phyloP scores from a whole-genome alignment of 441 rosid species.

The Erodium texanum region DNA sequence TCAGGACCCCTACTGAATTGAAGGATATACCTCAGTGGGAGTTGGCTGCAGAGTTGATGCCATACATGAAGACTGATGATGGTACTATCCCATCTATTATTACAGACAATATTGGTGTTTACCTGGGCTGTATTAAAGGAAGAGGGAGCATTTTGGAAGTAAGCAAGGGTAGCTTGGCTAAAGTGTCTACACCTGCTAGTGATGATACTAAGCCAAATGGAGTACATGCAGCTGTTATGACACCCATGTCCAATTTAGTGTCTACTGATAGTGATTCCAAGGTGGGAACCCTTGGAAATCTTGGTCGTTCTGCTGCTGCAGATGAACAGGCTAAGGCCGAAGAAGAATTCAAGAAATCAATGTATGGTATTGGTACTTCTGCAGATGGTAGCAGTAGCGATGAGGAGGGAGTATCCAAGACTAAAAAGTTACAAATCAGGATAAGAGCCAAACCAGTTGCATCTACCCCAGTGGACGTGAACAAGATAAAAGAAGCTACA shows the following conservation, averaged over 20 bases:
- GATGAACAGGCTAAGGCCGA: conserved; percentile 95
- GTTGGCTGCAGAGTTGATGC: conserved; percentile 93
- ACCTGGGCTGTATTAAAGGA: conserved; percentile 85
- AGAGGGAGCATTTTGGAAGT: conserved; percentile 88
- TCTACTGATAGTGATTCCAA: conserved; percentile 38
- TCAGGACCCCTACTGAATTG: conserved; percentile 71
- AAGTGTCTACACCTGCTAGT: conserved; percentile 38
- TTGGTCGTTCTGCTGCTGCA: conserved; percentile 33
- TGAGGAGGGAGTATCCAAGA: conserved; percentile 70
- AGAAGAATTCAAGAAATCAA: conserved; percentile 91
- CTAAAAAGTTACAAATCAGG: conserved; percentile 43
- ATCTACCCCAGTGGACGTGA: conserved; percentile 70
- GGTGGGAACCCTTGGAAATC: conserved; percentile 58
- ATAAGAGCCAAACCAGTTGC: conserved; percentile 60
- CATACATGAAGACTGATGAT: conserved; percentile 94
- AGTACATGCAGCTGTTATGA: conserved; percentile 32
- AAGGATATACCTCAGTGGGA: conserved; percentile 90
- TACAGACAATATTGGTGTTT: conserved; percentile 86
- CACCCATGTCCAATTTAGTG: conserved; percentile 36
- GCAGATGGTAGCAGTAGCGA: conserved; percentile 94
- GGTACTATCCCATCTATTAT: conserved; percentile 85
- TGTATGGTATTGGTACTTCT: conserved; percentile 70
- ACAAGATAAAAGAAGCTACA: conserved; percentile 93
- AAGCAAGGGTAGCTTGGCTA: conserved; percentile 71
- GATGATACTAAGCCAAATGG: conserved; percentile 43